A percentile compares a stretch with the other conserved stretches of the same genome.
These are phyloP conservation scores for Allium sativum DNA, from an alignment of 106 monocot genomes.

Conservation along the genomic window DNA sequence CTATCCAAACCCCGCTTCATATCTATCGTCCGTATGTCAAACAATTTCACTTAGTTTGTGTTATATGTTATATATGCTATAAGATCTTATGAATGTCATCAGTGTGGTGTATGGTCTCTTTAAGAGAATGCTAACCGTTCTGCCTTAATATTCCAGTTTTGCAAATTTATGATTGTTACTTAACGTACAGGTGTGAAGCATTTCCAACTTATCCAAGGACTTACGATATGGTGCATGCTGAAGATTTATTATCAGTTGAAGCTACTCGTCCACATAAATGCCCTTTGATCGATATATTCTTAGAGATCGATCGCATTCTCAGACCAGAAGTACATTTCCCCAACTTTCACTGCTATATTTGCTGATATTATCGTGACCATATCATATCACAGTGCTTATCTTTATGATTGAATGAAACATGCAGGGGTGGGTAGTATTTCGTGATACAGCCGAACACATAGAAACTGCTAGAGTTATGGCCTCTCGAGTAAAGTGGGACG, in stretches of 20 bases:
- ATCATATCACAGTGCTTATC: no score
- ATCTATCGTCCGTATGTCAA: no score
- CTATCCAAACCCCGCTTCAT: no score
- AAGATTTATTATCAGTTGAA: conserved; percentile 47
- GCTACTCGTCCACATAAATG: conserved; percentile 40
- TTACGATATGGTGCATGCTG: conserved; percentile 89
- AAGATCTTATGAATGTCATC: no score
- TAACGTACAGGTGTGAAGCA: conserved; percentile 74
- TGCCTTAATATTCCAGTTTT: no score
- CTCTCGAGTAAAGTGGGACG: neutral
- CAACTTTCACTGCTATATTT: neutral
- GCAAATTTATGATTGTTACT: no score
- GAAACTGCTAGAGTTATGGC: neutral
- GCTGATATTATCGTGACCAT: neutral
- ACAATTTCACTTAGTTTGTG: no score
- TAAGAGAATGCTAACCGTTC: no score
- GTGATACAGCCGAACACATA: neutral
- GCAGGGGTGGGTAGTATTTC: conserved; percentile 3
- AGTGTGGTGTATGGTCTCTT: no score
- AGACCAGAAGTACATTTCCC: conserved; percentile 76
- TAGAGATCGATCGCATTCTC: conserved; percentile 84
- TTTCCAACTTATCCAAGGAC: conserved; percentile 98
- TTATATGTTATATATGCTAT: no score
- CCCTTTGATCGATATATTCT: conserved; percentile 62
- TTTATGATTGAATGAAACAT: neutral